Evolutionary conservation across 2,329 filamentous ascomycete genomes (phyloP).

Genomic region (Penicillium polonicum): DNA sequence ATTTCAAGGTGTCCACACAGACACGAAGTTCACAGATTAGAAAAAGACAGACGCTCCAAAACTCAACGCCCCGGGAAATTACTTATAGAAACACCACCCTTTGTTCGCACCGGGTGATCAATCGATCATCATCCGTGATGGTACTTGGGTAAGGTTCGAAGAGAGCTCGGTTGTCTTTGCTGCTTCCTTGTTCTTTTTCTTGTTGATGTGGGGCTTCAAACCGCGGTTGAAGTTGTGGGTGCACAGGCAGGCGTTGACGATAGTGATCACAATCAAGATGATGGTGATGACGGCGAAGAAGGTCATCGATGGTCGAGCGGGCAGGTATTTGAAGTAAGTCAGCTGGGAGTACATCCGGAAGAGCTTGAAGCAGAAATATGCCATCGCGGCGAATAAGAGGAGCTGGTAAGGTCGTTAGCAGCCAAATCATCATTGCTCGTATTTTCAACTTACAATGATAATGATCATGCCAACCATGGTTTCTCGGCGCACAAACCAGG

Average conservation of each 20-base stretch:
- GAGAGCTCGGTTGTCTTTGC: constrained; percentile 45
- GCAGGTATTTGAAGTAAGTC: constrained; percentile 63
- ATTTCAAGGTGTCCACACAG: constrained; percentile 42
- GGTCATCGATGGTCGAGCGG: constrained; percentile 81
- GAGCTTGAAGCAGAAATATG: constrained; percentile 98
- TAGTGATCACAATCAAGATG: constrained; percentile 81
- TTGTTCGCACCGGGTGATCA: constrained; percentile 17
- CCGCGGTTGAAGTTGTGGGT: constrained; percentile 88
- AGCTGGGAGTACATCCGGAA: constrained; percentile 82
- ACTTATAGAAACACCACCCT: constrained; percentile 13
- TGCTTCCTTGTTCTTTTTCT: constrained; percentile 53
- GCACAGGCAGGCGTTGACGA: constrained; percentile 81
- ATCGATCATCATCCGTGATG: constrained; percentile 49
- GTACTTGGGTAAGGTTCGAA: constrained; percentile 37
- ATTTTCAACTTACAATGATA: constrained; percentile 61
- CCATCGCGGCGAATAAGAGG: constrained; percentile 83
- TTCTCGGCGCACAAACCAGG: constrained; percentile 80
- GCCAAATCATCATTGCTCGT: constrained; percentile 1
- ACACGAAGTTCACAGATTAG: constrained; percentile 26
- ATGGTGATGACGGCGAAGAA: constrained; percentile 94
- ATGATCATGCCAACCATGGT: constrained; percentile 72
- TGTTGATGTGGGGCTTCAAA: constrained; percentile 79
- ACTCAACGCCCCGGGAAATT: constrained; percentile 16
- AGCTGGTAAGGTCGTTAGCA: constrained; percentile 45
- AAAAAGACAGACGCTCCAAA: constrained; percentile 28